A percentile compares a stretch with the other conserved stretches of the same genome.
phyloP scores from a whole-genome alignment of 2,329 filamentous ascomycete genomes.

The Plenodomus tracheiphilus region DNA sequence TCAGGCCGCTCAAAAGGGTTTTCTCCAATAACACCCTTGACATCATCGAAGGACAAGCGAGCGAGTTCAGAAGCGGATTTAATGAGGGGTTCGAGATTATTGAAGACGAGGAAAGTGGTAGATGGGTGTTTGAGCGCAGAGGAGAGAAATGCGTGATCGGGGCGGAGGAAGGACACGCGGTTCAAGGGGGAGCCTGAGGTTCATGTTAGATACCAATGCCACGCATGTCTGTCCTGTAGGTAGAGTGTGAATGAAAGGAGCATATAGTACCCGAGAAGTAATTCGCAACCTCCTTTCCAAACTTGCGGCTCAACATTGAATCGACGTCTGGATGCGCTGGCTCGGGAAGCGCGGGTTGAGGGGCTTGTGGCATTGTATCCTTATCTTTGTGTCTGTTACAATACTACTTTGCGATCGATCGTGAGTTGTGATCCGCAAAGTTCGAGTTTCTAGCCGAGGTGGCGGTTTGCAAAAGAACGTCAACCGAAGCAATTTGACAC shows the following conservation, averaged over 20 bases:
- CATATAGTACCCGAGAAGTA: constrained; percentile 67
- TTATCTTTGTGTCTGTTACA: neutral
- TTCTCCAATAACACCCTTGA: constrained; percentile 69
- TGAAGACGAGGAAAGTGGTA: constrained; percentile 76
- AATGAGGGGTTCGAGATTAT: constrained; percentile 75
- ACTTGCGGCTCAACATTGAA: constrained; percentile 74
- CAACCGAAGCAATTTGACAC: neutral
- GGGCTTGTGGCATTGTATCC: constrained; percentile 35
- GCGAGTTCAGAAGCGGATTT: constrained; percentile 64
- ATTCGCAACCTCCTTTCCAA: constrained; percentile 78
- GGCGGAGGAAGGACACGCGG: constrained; percentile 76
- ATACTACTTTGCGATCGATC: neutral
- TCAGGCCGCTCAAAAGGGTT: constrained; percentile 74
- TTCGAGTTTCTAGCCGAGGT: neutral
- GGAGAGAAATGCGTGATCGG: constrained; percentile 70
- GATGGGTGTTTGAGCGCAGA: constrained; percentile 67
- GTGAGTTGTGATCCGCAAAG: too few relatives aligned
- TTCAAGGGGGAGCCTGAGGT: constrained; percentile 69
- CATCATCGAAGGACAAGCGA: constrained; percentile 69
- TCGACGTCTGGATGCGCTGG: constrained; percentile 63
- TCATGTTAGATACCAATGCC: constrained; percentile 1
- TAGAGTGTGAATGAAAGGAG: neutral
- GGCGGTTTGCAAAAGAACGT: neutral
- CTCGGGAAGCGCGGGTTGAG: constrained; percentile 56
- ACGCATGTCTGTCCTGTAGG: neutral